These are phyloP conservation scores for Lichtheimia hyalospora DNA, from an alignment of 371 early-diverging fungal genomes.

Conservation along the genomic window DNA sequence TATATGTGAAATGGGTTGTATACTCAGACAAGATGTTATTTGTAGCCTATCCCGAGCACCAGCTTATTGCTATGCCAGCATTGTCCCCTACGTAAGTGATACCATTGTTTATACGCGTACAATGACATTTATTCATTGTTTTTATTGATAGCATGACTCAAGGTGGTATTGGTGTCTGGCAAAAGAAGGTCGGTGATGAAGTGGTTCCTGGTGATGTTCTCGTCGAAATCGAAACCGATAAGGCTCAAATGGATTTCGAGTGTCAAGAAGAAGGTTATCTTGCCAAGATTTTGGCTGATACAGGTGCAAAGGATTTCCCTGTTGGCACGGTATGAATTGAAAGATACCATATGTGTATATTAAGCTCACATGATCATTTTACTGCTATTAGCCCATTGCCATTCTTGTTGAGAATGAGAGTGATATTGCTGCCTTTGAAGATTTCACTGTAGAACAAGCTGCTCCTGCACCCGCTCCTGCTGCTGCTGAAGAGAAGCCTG, in stretches of 20 bases:
- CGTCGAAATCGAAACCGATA: conserved; percentile 98
- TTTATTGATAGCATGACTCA: conserved; percentile 75
- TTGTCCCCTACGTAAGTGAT: conserved; percentile 88
- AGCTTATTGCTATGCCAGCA: conserved; percentile 95
- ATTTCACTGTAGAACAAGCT: conserved; percentile 65
- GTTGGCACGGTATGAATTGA: conserved; percentile 61
- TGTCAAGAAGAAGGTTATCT: conserved; percentile 98
- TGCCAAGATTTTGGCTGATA: conserved; percentile 89
- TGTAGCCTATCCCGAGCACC: conserved; percentile 83
- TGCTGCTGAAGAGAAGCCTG: conserved; percentile 23
- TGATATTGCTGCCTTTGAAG: conserved; percentile 84
- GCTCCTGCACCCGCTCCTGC: conserved; percentile 46
- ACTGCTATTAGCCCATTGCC: conserved; percentile 77
- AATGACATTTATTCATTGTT: not conserved
- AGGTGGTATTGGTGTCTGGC: conserved; percentile 95
- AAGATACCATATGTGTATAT: too few relatives aligned
- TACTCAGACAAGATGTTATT: not conserved
- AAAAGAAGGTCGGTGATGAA: conserved; percentile 93
- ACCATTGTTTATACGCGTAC: not conserved
- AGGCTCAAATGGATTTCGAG: conserved; percentile 99
- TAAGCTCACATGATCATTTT: not conserved
- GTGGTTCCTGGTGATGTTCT: conserved; percentile 93
- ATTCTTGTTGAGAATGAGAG: conserved; percentile 89
- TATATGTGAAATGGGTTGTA: not conserved
- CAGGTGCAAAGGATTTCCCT: conserved; percentile 83